A percentile compares a stretch with the other conserved stretches of the same genome.
These are phyloP conservation scores for Cladosporium sp. DNA, from an alignment of 2,329 filamentous ascomycete species.

Conservation along the genomic window DNA sequence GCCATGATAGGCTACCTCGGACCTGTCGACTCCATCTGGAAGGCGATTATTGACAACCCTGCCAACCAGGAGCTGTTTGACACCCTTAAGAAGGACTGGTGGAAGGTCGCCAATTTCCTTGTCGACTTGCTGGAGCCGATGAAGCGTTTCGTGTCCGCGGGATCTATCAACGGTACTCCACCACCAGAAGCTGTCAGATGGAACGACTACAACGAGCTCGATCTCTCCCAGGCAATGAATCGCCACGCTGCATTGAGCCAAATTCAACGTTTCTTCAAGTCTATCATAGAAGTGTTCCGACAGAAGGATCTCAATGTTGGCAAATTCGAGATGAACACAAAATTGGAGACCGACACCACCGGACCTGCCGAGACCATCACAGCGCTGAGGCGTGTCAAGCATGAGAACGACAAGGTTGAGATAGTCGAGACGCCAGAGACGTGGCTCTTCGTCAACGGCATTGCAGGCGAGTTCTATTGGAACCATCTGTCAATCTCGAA, in stretches of 20 bases:
- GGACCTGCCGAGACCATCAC: neutral
- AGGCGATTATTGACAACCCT: slow-evolving; percentile 8
- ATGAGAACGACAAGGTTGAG: neutral
- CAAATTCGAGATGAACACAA: slow-evolving; percentile 5
- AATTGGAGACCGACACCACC: neutral
- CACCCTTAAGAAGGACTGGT: slow-evolving; percentile 1
- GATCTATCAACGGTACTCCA: slow-evolving; percentile 7
- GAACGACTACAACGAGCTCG: slow-evolving; percentile 15
- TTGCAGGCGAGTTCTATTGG: slow-evolving; percentile 17
- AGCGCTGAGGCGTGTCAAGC: slow-evolving; percentile 8
- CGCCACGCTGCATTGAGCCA: slow-evolving; percentile 10
- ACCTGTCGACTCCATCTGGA: slow-evolving; percentile 13
- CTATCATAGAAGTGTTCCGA: slow-evolving; percentile 11
- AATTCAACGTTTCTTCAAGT: slow-evolving; percentile 14
- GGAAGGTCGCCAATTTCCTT: slow-evolving; percentile 6
- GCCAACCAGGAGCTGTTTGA: slow-evolving; percentile 12
- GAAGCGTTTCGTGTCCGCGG: slow-evolving; percentile 13
- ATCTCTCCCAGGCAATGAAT: slow-evolving; percentile 2
- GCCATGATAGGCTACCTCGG: slow-evolving; percentile 12
- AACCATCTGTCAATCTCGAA: slow-evolving; percentile 1
- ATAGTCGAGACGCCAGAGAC: slow-evolving; percentile 4
- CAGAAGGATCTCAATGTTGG: slow-evolving; percentile 1
- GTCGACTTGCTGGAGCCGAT: slow-evolving; percentile 13
- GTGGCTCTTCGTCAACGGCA: slow-evolving; percentile 15
- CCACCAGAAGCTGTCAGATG: slow-evolving; percentile 1